Percentiles rank a stretch among this genome's conserved stretches.
phyloP scores from a whole-genome alignment of 2,329 filamentous ascomycete genomes.

The Colletotrichum phormii region DNA sequence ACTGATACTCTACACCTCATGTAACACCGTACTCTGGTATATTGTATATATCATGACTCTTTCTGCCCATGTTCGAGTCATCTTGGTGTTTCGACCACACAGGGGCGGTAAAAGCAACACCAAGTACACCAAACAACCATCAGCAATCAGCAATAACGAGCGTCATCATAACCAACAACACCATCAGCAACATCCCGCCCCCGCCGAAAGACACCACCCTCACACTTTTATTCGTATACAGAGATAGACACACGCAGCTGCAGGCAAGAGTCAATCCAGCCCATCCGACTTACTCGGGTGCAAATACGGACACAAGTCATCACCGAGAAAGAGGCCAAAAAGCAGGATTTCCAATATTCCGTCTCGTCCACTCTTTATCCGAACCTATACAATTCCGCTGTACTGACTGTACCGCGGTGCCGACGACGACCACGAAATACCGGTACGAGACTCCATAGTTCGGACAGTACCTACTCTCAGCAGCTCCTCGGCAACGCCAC shows the following conservation, averaged over 20 bases:
- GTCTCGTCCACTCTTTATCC: background rate
- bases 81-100: constrained; percentile 21
- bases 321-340: constrained; percentile 12
- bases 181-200: background rate
- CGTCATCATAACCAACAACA: constrained; percentile 20
- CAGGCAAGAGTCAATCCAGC: background rate
- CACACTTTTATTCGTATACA: background rate
- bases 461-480: background rate
- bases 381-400: background rate
- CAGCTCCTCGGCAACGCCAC: constrained; percentile 32
- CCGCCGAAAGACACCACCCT: constrained; percentile 5
- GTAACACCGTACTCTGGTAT: background rate
- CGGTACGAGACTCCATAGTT: background rate
- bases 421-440: background rate
- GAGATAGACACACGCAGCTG: background rate
- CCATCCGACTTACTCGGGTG: background rate
- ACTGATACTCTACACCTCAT: background rate
- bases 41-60: constrained; percentile 31
- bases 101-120: background rate
- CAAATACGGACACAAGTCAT: constrained; percentile 2
- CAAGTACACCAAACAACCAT: background rate
- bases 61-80: constrained; percentile 26
- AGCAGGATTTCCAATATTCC: constrained; percentile 23
- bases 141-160: background rate
- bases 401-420: constrained; percentile 6